phyloP scores from a whole-genome alignment of 306 rosid genomes.

The Betula pendula region DNA sequence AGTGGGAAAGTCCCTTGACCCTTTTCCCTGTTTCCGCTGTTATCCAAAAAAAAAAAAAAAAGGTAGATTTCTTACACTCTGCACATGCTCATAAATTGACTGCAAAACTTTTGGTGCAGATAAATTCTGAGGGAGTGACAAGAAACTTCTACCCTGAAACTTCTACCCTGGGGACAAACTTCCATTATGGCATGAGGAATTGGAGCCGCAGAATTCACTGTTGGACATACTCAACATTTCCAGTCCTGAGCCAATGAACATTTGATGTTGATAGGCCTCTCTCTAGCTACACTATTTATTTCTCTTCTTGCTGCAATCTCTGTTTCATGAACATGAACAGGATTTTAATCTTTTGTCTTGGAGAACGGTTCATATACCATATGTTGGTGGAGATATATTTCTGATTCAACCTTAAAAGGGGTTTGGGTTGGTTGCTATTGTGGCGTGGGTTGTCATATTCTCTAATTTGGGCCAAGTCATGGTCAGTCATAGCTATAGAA shows the following conservation, averaged over 20 bases:
- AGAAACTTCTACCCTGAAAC: too few relatives aligned
- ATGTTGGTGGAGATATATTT: slow-evolving; percentile 23
- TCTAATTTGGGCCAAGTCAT: neutral
- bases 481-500: neutral
- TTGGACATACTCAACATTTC: slow-evolving; percentile 65
- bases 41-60: too few relatives aligned
- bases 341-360: slow-evolving; percentile 1
- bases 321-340: slow-evolving; percentile 7
- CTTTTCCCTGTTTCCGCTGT: too few relatives aligned
- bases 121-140: slow-evolving; percentile 88
- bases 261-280: slow-evolving; percentile 33
- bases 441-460: too few relatives aligned
- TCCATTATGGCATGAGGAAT: slow-evolving; percentile 90
- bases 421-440: neutral
- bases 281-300: slow-evolving; percentile 15
- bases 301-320: neutral
- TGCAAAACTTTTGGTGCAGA: slow-evolving; percentile 48
- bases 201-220: slow-evolving; percentile 73
- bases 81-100: neutral
- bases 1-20: too few relatives aligned
- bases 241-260: slow-evolving; percentile 81
- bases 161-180: slow-evolving; percentile 81
- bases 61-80: too few relatives aligned
- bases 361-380: too few relatives aligned
- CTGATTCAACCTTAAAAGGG: slow-evolving; percentile 11